Conservation (phyloP, 2,329 filamentous ascomycete genomes). For the Phyllosticta ampelicida region DNA sequence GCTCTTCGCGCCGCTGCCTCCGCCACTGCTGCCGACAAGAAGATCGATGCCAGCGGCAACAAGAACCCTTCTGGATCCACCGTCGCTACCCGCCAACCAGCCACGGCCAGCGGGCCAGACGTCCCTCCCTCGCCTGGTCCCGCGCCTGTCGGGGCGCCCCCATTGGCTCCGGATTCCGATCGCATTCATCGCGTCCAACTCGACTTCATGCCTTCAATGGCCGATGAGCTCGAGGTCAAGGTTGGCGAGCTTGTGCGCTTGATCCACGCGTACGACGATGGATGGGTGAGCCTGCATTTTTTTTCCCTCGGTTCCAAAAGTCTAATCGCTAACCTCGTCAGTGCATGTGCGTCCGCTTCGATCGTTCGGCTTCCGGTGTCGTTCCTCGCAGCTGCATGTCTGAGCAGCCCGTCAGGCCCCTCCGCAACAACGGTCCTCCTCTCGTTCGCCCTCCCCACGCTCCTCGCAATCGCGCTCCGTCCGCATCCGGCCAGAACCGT, state of each 20-base stretch:
- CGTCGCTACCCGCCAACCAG: slow-evolving; percentile 5
- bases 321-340: not conserved
- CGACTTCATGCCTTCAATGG: slow-evolving; percentile 85
- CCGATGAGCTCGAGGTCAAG: slow-evolving; percentile 75
- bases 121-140: slow-evolving; percentile 36
- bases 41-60: not conserved
- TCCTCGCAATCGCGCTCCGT: slow-evolving; percentile 21
- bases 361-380: slow-evolving; percentile 86
- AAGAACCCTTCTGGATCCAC: slow-evolving; percentile 17
- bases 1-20: not conserved
- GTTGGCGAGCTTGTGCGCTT: slow-evolving; percentile 78
- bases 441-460: slow-evolving; percentile 44
- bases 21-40: not conserved
- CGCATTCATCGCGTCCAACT: slow-evolving; percentile 86
- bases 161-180: slow-evolving; percentile 50
- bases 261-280: slow-evolving; percentile 94
- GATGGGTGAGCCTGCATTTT: slow-evolving; percentile 61
- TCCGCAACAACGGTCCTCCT: slow-evolving; percentile 41
- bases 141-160: slow-evolving; percentile 27
- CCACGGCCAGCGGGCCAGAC: slow-evolving; percentile 1
- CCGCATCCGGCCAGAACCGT: slow-evolving; percentile 16
- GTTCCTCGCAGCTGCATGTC: slow-evolving; percentile 90
- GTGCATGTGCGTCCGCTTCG: slow-evolving; percentile 22
- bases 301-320: not conserved
- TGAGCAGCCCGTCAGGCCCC: slow-evolving; percentile 79